Percentiles rank a stretch among this genome's conserved stretches.
Evolutionary conservation across 2,329 filamentous ascomycete species (phyloP).

Genomic region (Fusarium mexicanum): DNA sequence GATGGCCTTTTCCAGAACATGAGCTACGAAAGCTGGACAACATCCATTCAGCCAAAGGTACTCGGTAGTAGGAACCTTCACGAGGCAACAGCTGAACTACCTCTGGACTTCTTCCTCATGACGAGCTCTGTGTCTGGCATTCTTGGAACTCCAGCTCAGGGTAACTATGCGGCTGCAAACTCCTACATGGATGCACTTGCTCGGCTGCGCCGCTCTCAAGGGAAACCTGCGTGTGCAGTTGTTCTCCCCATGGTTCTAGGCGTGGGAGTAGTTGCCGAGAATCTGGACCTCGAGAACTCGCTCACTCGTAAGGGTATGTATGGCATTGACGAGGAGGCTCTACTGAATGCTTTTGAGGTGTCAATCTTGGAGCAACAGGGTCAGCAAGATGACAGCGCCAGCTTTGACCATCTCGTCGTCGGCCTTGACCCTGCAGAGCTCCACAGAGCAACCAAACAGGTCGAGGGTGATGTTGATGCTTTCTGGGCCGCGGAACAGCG

Average conservation of each 20-base stretch:
- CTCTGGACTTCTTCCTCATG: neutral
- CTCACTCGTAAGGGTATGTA: neutral
- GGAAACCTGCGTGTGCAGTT: neutral
- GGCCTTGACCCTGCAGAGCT: neutral
- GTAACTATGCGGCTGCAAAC: neutral
- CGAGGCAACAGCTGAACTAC: neutral
- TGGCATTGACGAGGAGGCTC: neutral
- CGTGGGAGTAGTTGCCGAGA: neutral
- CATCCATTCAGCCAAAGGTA: neutral
- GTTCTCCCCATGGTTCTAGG: neutral
- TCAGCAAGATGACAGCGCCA: neutral
- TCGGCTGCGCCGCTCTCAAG: neutral
- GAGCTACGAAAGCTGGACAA: neutral
- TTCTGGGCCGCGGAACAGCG: neutral
- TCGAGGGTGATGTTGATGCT: neutral
- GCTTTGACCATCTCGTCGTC: neutral
- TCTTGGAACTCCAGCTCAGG: neutral
- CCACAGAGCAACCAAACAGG: neutral
- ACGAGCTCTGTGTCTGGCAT: neutral
- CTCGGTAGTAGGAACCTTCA: neutral
- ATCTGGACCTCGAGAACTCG: neutral
- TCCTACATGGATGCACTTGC: neutral
- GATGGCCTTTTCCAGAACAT: neutral
- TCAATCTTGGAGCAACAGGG: neutral
- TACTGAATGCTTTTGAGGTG: neutral